Conservation (phyloP, 1,284 basidiomycete genomes). For the Cystobasidiaceae sp. region DNA sequence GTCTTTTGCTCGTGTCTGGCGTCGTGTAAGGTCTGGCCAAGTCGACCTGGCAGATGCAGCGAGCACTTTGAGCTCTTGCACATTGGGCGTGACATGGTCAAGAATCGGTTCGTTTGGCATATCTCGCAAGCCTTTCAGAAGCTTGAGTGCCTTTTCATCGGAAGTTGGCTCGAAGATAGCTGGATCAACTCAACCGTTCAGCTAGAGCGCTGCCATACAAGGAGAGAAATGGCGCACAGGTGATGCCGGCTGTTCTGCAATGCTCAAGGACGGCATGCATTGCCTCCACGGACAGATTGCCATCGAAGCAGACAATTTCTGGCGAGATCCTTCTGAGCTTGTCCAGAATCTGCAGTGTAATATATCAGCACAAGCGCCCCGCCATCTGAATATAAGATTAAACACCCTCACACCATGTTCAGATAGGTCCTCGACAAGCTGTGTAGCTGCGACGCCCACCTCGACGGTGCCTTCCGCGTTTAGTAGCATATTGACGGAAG, state of each 20-base stretch:
- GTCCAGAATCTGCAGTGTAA: constrained; percentile 44
- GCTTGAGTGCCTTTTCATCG: constrained; percentile 63
- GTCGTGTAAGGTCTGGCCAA: too few species aligned
- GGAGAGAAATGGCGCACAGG: constrained; percentile 36
- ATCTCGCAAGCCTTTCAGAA: constrained; percentile 53
- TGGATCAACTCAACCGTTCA: constrained; percentile 33
- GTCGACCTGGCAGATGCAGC: constrained; percentile 63
- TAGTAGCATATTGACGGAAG: constrained; percentile 75
- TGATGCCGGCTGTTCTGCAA: constrained; percentile 13
- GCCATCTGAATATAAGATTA: background rate
- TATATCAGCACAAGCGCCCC: background rate
- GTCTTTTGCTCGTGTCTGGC: too few species aligned
- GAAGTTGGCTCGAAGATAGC: constrained; percentile 73
- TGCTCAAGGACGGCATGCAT: background rate
- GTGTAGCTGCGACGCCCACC: constrained; percentile 88
- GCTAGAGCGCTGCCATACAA: background rate
- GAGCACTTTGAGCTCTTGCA: constrained; percentile 21
- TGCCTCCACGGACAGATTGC: constrained; percentile 61
- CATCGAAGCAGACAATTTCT: constrained; percentile 69
- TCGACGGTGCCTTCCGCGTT: constrained; percentile 66
- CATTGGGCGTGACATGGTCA: constrained; percentile 37
- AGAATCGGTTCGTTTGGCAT: constrained; percentile 32
- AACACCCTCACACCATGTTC: constrained; percentile 52
- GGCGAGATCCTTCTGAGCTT: constrained; percentile 55
- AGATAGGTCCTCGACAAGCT: constrained; percentile 58